phyloP scores from a whole-genome alignment of 257 asterid genomes.

The Eucommia ulmoides region DNA sequence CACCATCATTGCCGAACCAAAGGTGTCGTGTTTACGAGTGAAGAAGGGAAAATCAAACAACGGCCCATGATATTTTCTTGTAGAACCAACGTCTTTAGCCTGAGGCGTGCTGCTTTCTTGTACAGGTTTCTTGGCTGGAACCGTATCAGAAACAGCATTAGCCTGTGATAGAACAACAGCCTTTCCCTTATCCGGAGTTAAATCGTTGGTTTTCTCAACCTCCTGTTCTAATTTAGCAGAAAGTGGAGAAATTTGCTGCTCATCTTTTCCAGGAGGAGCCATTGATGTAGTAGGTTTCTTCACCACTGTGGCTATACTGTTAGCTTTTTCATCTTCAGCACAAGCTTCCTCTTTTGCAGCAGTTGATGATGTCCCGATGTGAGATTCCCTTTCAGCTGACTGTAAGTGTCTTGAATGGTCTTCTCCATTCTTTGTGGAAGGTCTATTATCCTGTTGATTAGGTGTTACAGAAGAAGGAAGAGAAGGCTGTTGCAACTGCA shows the following conservation, averaged over 20 bases:
- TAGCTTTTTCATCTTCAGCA: constrained; percentile 35
- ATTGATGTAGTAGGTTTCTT: constrained; percentile 41
- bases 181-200: constrained; percentile 67
- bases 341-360: constrained; percentile 35
- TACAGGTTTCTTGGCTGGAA: constrained; percentile 48
- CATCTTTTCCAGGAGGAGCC: constrained; percentile 56
- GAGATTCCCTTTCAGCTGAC: constrained; percentile 46
- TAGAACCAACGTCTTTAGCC: constrained; percentile 59
- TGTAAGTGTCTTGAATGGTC: constrained; percentile 38
- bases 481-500: constrained; percentile 39
- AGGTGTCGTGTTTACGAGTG: constrained; percentile 81
- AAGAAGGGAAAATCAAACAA: constrained; percentile 91
- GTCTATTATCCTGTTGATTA: constrained; percentile 46
- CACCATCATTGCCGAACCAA: constrained; percentile 66
- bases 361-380: constrained; percentile 26
- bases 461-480: constrained; percentile 33
- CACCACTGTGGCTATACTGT: constrained; percentile 26
- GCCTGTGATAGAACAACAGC: constrained; percentile 46
- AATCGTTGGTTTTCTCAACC: constrained; percentile 42
- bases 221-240: constrained; percentile 51
- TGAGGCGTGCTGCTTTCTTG: constrained; percentile 50
- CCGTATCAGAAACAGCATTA: constrained; percentile 37
- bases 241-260: constrained; percentile 39
- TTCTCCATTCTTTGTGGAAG: constrained; percentile 38
- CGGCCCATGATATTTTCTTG: constrained; percentile 94